These are phyloP conservation scores for Eucalyptus sp. DNA, from an alignment of 345 rosid genomes.

Conservation along the genomic window DNA sequence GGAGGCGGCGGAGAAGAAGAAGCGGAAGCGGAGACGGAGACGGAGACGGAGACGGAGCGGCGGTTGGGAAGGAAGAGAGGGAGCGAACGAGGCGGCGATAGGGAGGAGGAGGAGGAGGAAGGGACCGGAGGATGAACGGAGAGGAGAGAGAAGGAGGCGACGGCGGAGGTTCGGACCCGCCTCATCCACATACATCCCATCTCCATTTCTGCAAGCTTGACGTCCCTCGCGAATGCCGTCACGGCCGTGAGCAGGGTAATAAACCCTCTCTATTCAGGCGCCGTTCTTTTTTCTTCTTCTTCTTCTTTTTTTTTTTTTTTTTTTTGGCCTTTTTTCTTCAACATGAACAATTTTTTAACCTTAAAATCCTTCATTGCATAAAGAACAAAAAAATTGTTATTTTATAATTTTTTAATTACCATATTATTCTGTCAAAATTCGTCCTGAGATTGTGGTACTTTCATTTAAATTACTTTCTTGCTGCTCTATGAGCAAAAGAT, in stretches of 20 bases:
- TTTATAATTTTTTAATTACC: neutral
- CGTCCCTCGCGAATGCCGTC: neutral
- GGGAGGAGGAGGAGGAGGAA: neutral
- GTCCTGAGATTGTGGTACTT: neutral
- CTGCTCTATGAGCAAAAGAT: neutral
- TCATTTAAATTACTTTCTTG: neutral
- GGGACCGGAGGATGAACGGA: neutral
- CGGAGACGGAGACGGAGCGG: slow-evolving; percentile 8
- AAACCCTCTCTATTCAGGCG: neutral
- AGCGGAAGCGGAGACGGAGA: slow-evolving; percentile 1
- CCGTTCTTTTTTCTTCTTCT: fast-evolving
- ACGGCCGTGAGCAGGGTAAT: neutral
- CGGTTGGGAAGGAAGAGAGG: slow-evolving; percentile 5
- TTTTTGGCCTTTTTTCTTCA: neutral
- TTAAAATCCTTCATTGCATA: neutral
- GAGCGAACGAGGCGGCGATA: neutral
- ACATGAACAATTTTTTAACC: neutral
- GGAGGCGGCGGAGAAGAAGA: neutral
- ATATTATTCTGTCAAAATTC: neutral
- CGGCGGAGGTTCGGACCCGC: slow-evolving; percentile 4
- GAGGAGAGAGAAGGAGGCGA: neutral
- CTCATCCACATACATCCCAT: slow-evolving; percentile 33
- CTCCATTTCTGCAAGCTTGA: slow-evolving; percentile 7
- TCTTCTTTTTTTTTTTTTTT: too few relatives aligned
- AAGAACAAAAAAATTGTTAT: neutral